Evolutionary conservation across 345 rosid species (phyloP).

Genomic region (Populus euphratica): DNA sequence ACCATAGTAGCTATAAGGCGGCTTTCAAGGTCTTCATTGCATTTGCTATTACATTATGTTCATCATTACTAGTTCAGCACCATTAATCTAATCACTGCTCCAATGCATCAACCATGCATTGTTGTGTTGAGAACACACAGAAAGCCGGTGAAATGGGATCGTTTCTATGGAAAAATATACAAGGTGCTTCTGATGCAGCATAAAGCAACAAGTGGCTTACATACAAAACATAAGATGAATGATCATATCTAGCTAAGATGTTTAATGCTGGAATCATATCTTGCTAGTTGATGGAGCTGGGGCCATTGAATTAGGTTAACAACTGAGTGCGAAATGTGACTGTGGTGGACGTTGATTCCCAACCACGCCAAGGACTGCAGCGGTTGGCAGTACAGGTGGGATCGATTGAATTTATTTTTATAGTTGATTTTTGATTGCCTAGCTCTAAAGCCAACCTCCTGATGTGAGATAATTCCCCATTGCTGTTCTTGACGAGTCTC

Average conservation of each 20-base stretch:
- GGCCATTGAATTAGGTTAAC: background rate
- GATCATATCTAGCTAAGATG: background rate
- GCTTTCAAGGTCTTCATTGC: slow-evolving; percentile 29
- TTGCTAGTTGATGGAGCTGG: background rate
- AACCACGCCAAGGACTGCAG: background rate
- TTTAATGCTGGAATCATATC: background rate
- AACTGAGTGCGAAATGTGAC: background rate
- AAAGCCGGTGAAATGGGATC: background rate
- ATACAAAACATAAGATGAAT: background rate
- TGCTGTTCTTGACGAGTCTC: background rate
- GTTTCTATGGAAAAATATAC: background rate
- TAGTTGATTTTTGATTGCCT: background rate
- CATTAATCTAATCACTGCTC: background rate
- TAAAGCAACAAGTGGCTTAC: background rate
- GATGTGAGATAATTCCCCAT: background rate
- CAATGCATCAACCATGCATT: background rate
- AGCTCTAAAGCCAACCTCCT: background rate
- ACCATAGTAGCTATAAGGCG: slow-evolving; percentile 12
- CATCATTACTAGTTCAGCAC: slow-evolving; percentile 14
- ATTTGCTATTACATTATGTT: slow-evolving; percentile 12
- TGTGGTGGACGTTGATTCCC: background rate
- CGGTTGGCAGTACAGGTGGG: background rate
- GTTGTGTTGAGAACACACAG: background rate
- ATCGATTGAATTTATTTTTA: background rate
- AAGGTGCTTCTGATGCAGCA: background rate